Base-by-base conservation (phyloP, 805 yeast species). In the Wickerhamiella azyma region DNA sequence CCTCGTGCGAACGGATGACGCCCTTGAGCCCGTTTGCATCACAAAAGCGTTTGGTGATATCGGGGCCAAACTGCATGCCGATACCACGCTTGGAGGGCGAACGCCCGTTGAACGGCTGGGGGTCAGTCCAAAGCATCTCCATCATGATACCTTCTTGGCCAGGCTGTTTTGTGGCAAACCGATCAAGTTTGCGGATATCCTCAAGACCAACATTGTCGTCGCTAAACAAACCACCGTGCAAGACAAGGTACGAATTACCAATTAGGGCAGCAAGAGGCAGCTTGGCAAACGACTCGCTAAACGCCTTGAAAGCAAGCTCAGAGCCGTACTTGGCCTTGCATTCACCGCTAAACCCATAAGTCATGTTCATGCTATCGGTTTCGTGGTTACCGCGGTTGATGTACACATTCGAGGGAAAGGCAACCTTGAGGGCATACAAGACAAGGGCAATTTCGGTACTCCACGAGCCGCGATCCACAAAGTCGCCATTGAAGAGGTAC, bases 381-480 rank as follows among this genome's bases (percentile, higher is more conserved):
- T 92, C 98, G 64, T 92, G 98, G 62, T 92, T 92, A 24, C 98
- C 98, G 59, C 98, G 74, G 65, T 92, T 92, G 50, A 92, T 62
- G 64, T 66, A 86, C 39, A 89, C 62, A 39, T 72, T 70, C 2
- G 66, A 57, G 13, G 98, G 98, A 57, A 72, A 81, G 29, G 81
- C 63, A 30, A 86, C 68, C 65, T 92, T 92, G 62, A 84, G 72
- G 10, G 79, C 71, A 61, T 83, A 86, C 37, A 85, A 70, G 26
- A 81, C 68, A 40, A 92, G 66, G 1, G 96, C 96, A 40, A 92
- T 94, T 61, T 92, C 98, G 59, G 94, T 84, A 3, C 96, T 85
- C 97, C 98, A 89, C 14, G 94, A 83, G 5, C 98, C 98, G 58
- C 98, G 73, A 62, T 92, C 98, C 3, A 92, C 98, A 65, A 92